Conservation (phyloP, 2,329 filamentous ascomycete genomes). For the Harringtonia lauricola region DNA sequence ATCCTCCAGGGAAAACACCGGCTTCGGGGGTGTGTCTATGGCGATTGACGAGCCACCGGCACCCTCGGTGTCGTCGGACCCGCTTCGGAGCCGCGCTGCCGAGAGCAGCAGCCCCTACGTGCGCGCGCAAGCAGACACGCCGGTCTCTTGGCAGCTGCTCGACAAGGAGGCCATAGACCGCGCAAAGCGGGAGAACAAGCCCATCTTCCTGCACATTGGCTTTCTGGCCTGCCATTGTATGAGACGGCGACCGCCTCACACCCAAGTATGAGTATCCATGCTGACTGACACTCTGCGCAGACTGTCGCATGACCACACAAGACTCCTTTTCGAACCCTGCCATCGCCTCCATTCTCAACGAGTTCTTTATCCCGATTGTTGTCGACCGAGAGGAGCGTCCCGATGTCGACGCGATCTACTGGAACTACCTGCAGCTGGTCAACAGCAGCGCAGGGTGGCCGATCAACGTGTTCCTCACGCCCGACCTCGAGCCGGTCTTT, state of each 20-base stretch:
- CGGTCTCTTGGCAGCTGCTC: constrained; percentile 87
- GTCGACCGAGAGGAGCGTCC: constrained; percentile 90
- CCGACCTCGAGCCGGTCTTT: constrained; percentile 86
- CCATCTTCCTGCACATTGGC: constrained; percentile 89
- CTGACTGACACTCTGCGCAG: constrained; percentile 26
- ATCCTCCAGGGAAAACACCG: constrained; percentile 3
- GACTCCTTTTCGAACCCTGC: constrained; percentile 82
- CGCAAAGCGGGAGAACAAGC: constrained; percentile 70
- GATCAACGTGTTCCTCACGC: constrained; percentile 91
- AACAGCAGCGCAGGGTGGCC: constrained; percentile 89
- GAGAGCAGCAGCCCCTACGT: constrained; percentile 45
- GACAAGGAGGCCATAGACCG: constrained; percentile 64
- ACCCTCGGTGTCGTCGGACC: constrained; percentile 6
- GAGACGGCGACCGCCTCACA: no score
- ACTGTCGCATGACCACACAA: constrained; percentile 82
- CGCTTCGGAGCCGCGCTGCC: constrained; percentile 24
- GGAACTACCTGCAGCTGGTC: constrained; percentile 95
- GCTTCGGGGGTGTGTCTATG: neutral
- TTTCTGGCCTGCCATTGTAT: constrained; percentile 92
- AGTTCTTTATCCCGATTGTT: constrained; percentile 81
- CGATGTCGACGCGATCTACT: constrained; percentile 91
- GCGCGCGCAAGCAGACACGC: constrained; percentile 65
- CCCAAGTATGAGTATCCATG: no score
- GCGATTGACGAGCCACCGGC: neutral
- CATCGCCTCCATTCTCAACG: constrained; percentile 73